Evolutionary conservation across 768 basidiomycete species (phyloP).

Genomic region (Glaciozyma martinii): DNA sequence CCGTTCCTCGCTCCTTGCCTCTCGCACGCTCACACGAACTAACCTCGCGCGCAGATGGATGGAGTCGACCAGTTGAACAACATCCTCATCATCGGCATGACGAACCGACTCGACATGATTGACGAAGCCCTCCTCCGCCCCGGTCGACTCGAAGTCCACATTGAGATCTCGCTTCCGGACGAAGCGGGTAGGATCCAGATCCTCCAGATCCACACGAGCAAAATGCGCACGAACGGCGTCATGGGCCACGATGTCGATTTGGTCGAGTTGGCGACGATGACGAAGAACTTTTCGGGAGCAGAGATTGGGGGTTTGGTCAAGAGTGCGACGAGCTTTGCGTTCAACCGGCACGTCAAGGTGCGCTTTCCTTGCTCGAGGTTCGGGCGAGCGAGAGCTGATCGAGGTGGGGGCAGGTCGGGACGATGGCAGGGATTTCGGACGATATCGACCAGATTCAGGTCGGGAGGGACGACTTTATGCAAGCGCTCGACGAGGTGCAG

Average conservation of each 20-base stretch:
- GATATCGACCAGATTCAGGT: conserved; percentile 91
- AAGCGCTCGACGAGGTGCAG: conserved; percentile 85
- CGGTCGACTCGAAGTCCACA: conserved; percentile 96
- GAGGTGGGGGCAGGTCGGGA: conserved; percentile 59
- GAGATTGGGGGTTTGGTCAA: conserved; percentile 94
- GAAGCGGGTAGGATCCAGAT: conserved; percentile 88
- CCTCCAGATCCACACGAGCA: conserved; percentile 83
- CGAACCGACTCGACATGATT: conserved; percentile 95
- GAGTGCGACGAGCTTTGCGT: conserved; percentile 96
- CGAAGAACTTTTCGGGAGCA: conserved; percentile 97
- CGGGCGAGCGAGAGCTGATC: not conserved
- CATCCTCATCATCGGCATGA: conserved; percentile 99
- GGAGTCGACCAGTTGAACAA: conserved; percentile 98
- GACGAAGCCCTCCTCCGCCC: conserved; percentile 95
- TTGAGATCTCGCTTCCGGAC: conserved; percentile 97
- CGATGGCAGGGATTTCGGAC: conserved; percentile 90
- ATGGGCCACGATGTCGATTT: conserved; percentile 83
- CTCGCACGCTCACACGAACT: not conserved
- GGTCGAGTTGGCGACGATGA: conserved; percentile 63
- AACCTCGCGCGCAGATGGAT: conserved; percentile 62
- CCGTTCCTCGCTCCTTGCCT: conserved; percentile 15
- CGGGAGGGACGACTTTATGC: conserved; percentile 73
- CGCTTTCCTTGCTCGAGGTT: conserved; percentile 4
- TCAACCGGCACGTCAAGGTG: conserved; percentile 90
- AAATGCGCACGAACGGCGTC: conserved; percentile 84